Percentiles rank a stretch among this genome's conserved stretches.
phyloP scores from a whole-genome alignment of 176 grass and related monocot genomes.

The Pharus latifolius region DNA sequence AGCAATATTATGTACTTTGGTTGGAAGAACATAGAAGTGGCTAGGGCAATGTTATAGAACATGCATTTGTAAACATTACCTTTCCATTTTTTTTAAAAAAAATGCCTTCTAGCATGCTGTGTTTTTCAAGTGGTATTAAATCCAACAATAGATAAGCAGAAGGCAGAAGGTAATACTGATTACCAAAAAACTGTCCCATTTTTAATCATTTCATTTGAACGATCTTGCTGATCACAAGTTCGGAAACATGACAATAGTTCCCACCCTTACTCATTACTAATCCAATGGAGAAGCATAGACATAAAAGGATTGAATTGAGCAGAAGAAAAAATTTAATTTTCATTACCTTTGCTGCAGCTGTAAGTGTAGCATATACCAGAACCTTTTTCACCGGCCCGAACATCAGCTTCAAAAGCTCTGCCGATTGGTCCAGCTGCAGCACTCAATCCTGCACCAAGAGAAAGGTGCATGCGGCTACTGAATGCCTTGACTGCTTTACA shows the following conservation, averaged over 20 bases:
- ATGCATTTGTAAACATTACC: neutral
- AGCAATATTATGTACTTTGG: neutral
- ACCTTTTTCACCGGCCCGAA: slow-evolving; percentile 69
- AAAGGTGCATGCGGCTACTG: slow-evolving; percentile 76
- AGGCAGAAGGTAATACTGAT: neutral
- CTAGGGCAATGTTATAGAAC: too few species aligned
- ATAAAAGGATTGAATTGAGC: neutral
- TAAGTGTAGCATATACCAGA: slow-evolving; percentile 91
- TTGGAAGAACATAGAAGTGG: too few species aligned
- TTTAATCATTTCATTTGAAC: neutral
- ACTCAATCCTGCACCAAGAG: slow-evolving; percentile 79
- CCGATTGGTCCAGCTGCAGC: slow-evolving; percentile 77
- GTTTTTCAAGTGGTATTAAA: neutral
- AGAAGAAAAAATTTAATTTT: neutral
- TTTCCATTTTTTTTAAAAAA: too few species aligned
- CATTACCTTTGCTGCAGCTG: slow-evolving; percentile 95
- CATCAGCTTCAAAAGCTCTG: slow-evolving; percentile 89
- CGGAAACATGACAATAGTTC: neutral
- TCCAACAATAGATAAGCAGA: neutral
- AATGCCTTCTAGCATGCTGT: too few species aligned
- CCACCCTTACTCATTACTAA: neutral
- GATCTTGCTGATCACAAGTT: neutral
- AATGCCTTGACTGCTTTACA: slow-evolving; percentile 70
- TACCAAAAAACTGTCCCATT: neutral
- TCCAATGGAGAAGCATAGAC: neutral